Conservation (phyloP, 495 filamentous ascomycete genomes). For the Penicillium bovifimosum region DNA sequence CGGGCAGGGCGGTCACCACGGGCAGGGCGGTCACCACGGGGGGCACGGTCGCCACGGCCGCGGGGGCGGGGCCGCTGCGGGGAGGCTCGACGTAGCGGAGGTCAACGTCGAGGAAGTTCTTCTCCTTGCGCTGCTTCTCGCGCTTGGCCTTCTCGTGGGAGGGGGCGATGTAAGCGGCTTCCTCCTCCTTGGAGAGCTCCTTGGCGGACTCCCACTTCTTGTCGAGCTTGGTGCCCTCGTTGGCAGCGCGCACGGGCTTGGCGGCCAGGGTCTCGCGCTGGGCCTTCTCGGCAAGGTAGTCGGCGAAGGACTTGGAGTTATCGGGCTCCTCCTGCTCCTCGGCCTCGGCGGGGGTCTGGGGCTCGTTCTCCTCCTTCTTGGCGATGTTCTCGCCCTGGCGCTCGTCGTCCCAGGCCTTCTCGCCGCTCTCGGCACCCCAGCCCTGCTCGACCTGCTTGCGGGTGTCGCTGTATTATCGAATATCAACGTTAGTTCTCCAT, state of each 20-base stretch:
- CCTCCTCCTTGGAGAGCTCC: conserved; percentile 63
- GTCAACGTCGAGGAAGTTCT: conserved; percentile 84
- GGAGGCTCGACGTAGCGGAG: conserved; percentile 64
- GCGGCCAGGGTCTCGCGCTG: conserved; percentile 71
- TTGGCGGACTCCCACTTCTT: conserved; percentile 92
- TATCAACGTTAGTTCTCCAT: conserved; percentile 6
- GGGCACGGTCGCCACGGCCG: conserved; percentile 45
- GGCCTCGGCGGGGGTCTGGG: conserved; percentile 41
- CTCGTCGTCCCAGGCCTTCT: conserved; percentile 81
- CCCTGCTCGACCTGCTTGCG: conserved; percentile 88
- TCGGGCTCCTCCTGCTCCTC: conserved; percentile 65
- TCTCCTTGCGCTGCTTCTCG: conserved; percentile 86
- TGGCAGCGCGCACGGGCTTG: conserved; percentile 73
- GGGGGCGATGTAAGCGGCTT: conserved; percentile 71
- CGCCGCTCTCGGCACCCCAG: conserved; percentile 80
- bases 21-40: conserved; percentile 42
- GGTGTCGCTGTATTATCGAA: conserved; percentile 56
- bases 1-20: conserved; percentile 40
- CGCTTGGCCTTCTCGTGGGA: conserved; percentile 75
- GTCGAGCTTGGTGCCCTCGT: conserved; percentile 77
- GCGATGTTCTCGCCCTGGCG: conserved; percentile 81
- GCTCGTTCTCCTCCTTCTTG: conserved; percentile 67
- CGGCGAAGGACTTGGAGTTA: conserved; percentile 78
- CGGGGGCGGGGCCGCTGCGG: conserved; percentile 40
- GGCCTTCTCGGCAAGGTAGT: conserved; percentile 83